phyloP scores from a whole-genome alignment of 2,329 filamentous ascomycete species.

The Monosporascus sp. region DNA sequence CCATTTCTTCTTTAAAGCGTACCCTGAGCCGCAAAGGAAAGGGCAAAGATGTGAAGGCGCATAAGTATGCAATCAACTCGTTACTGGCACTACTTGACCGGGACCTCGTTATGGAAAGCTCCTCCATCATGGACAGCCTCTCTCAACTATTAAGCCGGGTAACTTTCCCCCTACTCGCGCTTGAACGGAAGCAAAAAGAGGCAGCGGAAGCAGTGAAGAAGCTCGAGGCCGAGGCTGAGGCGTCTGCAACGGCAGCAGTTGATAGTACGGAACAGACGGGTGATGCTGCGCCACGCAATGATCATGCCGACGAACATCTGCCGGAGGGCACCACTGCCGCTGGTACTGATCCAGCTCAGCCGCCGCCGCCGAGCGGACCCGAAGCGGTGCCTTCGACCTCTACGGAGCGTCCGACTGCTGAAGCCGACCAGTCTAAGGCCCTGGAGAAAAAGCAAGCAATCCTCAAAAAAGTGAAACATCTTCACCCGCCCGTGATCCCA shows the following conservation, averaged over 20 bases:
- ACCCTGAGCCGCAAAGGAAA: constrained; percentile 80
- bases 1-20: constrained; percentile 69
- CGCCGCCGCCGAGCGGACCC: constrained; percentile 6
- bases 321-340: constrained; percentile 8
- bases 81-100: constrained; percentile 83
- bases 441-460: constrained; percentile 35
- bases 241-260: constrained; percentile 6
- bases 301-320: constrained; percentile 9
- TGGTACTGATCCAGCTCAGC: constrained; percentile 14
- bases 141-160: constrained; percentile 83
- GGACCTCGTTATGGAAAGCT: constrained; percentile 94
- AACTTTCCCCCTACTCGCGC: constrained; percentile 74
- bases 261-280: constrained; percentile 8
- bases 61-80: constrained; percentile 88
- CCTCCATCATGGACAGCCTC: constrained; percentile 91
- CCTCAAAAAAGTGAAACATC: constrained; percentile 48
- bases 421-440: constrained; percentile 30
- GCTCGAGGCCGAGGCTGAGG: constrained; percentile 23
- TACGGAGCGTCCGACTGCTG: constrained; percentile 19
- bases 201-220: constrained; percentile 32
- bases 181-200: constrained; percentile 62
- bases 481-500: constrained; percentile 80
- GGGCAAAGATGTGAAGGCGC: constrained; percentile 73
- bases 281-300: constrained; percentile 4
- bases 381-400: constrained; percentile 20